Percentiles rank a stretch among this genome's conserved stretches.
Conservation (phyloP, 495 filamentous ascomycete species). For the Penicillium longicatenatum region DNA sequence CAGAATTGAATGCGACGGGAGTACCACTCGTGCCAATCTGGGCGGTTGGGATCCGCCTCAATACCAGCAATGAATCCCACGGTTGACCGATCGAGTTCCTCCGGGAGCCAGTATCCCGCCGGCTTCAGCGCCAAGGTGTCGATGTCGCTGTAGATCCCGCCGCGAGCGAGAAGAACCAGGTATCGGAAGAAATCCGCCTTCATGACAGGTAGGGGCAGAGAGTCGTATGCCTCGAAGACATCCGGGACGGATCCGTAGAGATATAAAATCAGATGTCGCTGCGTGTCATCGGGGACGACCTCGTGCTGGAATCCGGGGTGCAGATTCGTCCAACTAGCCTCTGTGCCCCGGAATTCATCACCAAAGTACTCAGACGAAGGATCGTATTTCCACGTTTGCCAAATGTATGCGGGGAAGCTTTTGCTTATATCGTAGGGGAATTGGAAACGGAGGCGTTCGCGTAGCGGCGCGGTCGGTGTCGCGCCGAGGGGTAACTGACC, state of each 20-base stretch:
- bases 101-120: constrained; percentile 84
- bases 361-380: constrained; percentile 79
- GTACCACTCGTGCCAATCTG: constrained; percentile 95
- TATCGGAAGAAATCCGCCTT: constrained; percentile 99
- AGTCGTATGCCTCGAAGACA: constrained; percentile 86
- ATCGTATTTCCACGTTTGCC: constrained; percentile 97
- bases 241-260: constrained; percentile 88
- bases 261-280: constrained; percentile 76
- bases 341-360: constrained; percentile 71
- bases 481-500: constrained; percentile 42
- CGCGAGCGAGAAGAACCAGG: constrained; percentile 87
- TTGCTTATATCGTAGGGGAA: constrained; percentile 86
- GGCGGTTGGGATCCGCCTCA: constrained; percentile 91
- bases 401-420: constrained; percentile 96
- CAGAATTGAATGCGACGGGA: constrained; percentile 95
- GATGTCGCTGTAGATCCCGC: constrained; percentile 96
- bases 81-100: constrained; percentile 68
- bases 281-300: constrained; percentile 89
- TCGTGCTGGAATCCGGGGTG: constrained; percentile 95
- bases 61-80: constrained; percentile 91
- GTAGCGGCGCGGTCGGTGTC: constrained; percentile 54
- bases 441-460: constrained; percentile 85
- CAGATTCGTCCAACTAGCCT: constrained; percentile 88
- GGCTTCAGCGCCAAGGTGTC: constrained; percentile 85
- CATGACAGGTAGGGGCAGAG: constrained; percentile 82